These are phyloP conservation scores for Porodaedalea pini DNA, from an alignment of 1,284 basidiomycete genomes.

Conservation along the genomic window DNA sequence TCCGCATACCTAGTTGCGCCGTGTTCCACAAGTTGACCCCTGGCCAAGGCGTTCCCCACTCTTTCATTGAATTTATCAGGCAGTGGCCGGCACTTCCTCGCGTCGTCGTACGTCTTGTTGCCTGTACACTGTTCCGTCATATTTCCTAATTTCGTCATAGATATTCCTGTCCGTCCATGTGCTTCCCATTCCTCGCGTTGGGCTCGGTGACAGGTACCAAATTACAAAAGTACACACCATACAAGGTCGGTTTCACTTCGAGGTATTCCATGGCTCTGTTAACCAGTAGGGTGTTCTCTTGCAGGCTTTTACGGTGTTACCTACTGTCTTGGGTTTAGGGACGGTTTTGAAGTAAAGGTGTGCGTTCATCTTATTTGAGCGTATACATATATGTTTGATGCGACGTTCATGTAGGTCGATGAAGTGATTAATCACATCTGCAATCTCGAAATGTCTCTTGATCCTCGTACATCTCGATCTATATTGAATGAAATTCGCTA, in stretches of 20 bases:
- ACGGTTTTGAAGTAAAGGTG: too few species aligned
- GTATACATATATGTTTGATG: too few species aligned
- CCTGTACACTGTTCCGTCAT: not conserved
- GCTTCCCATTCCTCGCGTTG: conserved; percentile 46
- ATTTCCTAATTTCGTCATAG: conserved; percentile 27
- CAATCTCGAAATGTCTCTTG: conserved; percentile 39
- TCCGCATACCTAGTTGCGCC: conserved; percentile 49
- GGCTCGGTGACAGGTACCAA: conserved; percentile 45
- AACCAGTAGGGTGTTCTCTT: not conserved
- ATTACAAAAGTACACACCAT: conserved; percentile 52
- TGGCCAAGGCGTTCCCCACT: conserved; percentile 55
- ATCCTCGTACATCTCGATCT: conserved; percentile 32
- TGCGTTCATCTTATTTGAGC: too few species aligned
- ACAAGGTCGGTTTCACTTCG: conserved; percentile 35
- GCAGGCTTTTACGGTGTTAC: conserved; percentile 59
- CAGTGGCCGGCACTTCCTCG: conserved; percentile 60
- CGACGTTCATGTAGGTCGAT: conserved; percentile 12
- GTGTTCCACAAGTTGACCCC: conserved; percentile 54
- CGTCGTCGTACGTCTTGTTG: conserved; percentile 42
- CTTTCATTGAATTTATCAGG: conserved; percentile 51
- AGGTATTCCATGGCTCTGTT: not conserved
- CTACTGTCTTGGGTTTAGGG: conserved; percentile 59
- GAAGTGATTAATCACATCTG: conserved; percentile 49
- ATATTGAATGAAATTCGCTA: conserved; percentile 40
- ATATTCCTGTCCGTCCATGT: conserved; percentile 60